Evolutionary conservation across 116 monocot genomes (phyloP).

Genomic region (Posidonia oceanica): DNA sequence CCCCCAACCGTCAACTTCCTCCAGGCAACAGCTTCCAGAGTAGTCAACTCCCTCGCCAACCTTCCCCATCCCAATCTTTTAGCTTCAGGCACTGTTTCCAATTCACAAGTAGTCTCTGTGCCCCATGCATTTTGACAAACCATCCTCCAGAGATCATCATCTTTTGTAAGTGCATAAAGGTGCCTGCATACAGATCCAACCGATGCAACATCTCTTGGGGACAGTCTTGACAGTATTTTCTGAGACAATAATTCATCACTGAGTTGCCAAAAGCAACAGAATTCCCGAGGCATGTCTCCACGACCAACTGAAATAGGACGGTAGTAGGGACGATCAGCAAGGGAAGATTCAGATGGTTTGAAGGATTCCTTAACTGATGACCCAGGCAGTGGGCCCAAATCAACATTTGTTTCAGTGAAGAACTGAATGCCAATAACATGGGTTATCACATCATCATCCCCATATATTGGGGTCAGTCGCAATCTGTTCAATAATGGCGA

Average conservation of each 20-base stretch:
- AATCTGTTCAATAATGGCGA: slow-evolving; percentile 50
- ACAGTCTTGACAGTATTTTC: slow-evolving; percentile 49
- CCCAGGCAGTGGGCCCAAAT: slow-evolving; percentile 32
- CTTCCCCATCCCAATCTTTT: slow-evolving; percentile 16
- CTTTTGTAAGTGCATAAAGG: slow-evolving; percentile 41
- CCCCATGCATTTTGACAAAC: slow-evolving; percentile 88
- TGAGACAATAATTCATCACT: slow-evolving; percentile 68
- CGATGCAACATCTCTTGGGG: slow-evolving; percentile 69
- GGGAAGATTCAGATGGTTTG: slow-evolving; percentile 11
- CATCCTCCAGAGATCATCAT: slow-evolving; percentile 75
- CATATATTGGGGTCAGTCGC: slow-evolving; percentile 45
- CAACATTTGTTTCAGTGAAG: slow-evolving; percentile 40
- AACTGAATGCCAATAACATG: slow-evolving; percentile 60
- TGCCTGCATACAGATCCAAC: slow-evolving; percentile 52
- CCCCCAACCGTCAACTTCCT: slow-evolving; percentile 50
- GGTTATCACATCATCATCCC: slow-evolving; percentile 45
- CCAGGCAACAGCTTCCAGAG: slow-evolving; percentile 62
- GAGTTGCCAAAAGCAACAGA: slow-evolving; percentile 37
- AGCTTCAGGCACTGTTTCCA: slow-evolving; percentile 48
- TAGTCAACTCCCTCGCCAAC: slow-evolving; percentile 56
- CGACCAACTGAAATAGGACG: slow-evolving; percentile 17
- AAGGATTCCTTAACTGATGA: slow-evolving; percentile 19
- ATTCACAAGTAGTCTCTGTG: slow-evolving; percentile 41
- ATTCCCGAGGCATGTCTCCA: slow-evolving; percentile 25
- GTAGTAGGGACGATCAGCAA: slow-evolving; percentile 2